Evolutionary conservation across 768 basidiomycete species (phyloP), one percentile per base, ranked within the genome.

Genomic region (Astraeus odoratus): DNA sequence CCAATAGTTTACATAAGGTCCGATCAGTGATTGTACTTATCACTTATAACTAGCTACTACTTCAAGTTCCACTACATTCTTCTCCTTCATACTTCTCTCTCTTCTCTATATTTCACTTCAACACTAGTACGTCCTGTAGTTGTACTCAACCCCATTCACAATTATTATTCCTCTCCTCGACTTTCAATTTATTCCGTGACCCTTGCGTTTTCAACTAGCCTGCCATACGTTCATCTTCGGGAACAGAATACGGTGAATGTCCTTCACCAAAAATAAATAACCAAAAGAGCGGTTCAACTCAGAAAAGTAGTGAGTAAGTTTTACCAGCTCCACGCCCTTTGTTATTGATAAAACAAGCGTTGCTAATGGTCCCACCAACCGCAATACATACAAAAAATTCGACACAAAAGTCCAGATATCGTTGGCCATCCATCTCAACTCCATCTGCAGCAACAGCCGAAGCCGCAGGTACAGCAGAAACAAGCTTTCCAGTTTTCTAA

Each of bases 211-310:
- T 55, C 57, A 35, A 39, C 25, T 60, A 44, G 55, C 58, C 76
- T 73, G 67, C 76, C 78, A 83, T 83, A 75, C 80, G 78, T 84
- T 76, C 61, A 65, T 83, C 65, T 67, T 82, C 63, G 70, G 72
- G 53, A 60, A 63, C 62, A 75, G 77, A 67, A 58, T 77, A 53
- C 70, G 81, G 65, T 82, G 83, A 80, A 91, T 91, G 88, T 88
- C 86, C 76, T 91, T 89, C 86, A 90, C 91, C 78, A 83, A 79
- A 36, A 77, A 86, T 76, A 88, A 81, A 81, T 88, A 86, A 77
- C 42, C 52, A 50, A 24, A 65, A 61, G 19, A 56, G 53, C 41
- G 40, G 34, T 26, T 47, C 51, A 29, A 16, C 31, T 7, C 46
- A 43, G 12, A 48, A 51, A 34, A 65, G 44, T 31, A 69, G 72